Base-by-base conservation (phyloP, 2,329 filamentous ascomycete species). In the Juglanconis juglandina region DNA sequence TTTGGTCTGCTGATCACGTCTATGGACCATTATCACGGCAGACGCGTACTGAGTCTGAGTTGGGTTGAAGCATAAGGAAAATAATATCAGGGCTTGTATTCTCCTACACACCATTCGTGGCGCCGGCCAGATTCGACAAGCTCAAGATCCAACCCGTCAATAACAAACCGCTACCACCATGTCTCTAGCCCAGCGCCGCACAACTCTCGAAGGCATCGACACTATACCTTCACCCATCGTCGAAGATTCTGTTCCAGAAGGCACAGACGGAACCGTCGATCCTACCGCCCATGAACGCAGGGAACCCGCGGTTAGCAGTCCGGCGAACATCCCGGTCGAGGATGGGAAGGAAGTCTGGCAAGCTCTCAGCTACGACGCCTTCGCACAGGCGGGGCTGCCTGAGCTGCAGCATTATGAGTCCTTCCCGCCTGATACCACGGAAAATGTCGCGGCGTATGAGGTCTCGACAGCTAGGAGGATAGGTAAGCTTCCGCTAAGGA, bases 391-490 rank as follows among this genome's bases (percentile, higher is more conserved):
- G 3, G 46, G 35, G 2, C 54, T 49, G 2, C 3, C 35, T 1
- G 30, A 51, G 2, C 2, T 30, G 4, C 50, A 51, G 30, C 61
- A 63, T 11, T 61, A 58, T 46, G 58, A 53, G 34, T 42, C 53
- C 11, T 53, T 61, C 17, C 47, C 58, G 24, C 41, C 51, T 7
- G 61, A 61, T 39, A 32, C 42, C 4, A 32, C 17, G 7, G 59
- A 62, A 9, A 56, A 69, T 52, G 57, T 67, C 9, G 65, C 70
- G 7, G 69, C 71, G 4, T 73, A 73, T 49, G 71, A 71, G 54
- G 68, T 73, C 41, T 69, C 71, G 2, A 61, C 62, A 2, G 46
- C 60, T 30, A 68, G 59, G 51, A 69, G 72, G 46, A 53, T 68
- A 7, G 69, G 72, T 73, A 66, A 35, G 35, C 13, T 32, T 14